A percentile compares a stretch with the other conserved stretches of the same genome.
These are phyloP conservation scores for Podaxis sp. DNA, from an alignment of 768 basidiomycete genomes.

Conservation along the genomic window DNA sequence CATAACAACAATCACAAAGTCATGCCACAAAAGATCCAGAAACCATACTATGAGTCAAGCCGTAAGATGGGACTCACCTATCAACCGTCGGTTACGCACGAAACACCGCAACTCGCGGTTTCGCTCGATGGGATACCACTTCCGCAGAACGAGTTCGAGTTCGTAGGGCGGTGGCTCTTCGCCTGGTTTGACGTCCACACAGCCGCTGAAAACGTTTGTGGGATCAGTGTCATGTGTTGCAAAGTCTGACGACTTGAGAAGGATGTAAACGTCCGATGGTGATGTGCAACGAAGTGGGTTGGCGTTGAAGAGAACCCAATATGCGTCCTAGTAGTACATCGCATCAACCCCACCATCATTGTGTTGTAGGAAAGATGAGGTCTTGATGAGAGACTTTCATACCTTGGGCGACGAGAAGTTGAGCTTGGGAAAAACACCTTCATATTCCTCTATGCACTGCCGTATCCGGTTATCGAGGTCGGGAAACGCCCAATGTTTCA, in stretches of 20 bases:
- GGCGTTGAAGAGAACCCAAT: conserved; percentile 85
- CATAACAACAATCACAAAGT: not conserved
- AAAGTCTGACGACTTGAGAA: conserved; percentile 93
- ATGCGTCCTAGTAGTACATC: conserved; percentile 66
- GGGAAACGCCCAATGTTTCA: conserved; percentile 51
- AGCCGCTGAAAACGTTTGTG: conserved; percentile 67
- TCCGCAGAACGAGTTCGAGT: conserved; percentile 83
- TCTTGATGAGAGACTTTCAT: not conserved
- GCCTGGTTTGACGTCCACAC: conserved; percentile 27
- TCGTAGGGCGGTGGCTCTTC: conserved; percentile 40
- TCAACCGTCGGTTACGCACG: conserved; percentile 64
- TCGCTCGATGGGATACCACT: conserved; percentile 85
- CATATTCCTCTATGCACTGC: conserved; percentile 62
- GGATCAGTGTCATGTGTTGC: conserved; percentile 72
- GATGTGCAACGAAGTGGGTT: conserved; percentile 85
- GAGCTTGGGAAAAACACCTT: conserved; percentile 91
- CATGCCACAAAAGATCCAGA: not conserved
- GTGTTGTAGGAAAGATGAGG: not conserved
- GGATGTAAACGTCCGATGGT: conserved; percentile 87
- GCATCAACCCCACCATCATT: not conserved
- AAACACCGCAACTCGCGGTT: conserved; percentile 91
- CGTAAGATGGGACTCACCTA: conserved; percentile 53
- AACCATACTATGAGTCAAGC: not conserved
- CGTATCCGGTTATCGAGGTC: conserved; percentile 77
- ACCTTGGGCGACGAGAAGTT: conserved; percentile 96